Conservation (phyloP, 2,329 filamentous ascomycete species). For the Beauveria australis region DNA sequence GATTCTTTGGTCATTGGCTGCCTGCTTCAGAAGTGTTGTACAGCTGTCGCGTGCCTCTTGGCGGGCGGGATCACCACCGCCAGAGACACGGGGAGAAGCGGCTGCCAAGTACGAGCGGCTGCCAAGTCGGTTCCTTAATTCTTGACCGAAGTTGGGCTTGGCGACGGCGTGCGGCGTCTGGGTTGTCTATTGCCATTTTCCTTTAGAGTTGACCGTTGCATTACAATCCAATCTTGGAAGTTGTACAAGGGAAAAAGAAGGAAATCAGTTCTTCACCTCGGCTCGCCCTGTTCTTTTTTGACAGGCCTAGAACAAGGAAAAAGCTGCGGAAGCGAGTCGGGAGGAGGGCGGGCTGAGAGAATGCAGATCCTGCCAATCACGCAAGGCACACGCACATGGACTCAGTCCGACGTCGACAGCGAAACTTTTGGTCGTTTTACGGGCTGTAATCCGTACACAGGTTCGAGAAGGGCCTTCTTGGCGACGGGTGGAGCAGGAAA, state of each 20-base stretch:
- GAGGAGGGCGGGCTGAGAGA: neutral
- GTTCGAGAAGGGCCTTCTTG: neutral
- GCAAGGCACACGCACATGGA: neutral
- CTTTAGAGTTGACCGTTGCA: too few relatives aligned
- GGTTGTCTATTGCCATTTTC: too few relatives aligned
- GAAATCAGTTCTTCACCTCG: neutral
- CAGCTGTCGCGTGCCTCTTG: conserved; percentile 1
- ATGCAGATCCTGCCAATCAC: neutral
- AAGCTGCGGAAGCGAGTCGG: neutral
- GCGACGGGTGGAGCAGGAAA: neutral
- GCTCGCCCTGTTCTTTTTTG: neutral
- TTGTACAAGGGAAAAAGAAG: neutral
- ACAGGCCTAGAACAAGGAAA: neutral
- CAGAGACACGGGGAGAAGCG: neutral
- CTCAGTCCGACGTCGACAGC: neutral
- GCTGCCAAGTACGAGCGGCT: neutral
- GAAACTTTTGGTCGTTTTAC: neutral
- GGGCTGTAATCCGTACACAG: neutral
- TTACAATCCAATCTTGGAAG: too few relatives aligned
- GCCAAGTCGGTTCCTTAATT: neutral
- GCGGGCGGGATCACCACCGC: neutral
- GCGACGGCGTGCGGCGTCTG: neutral
- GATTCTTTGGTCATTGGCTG: neutral
- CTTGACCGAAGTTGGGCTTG: neutral
- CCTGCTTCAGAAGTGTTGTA: too few relatives aligned